Evolutionary conservation across 2,329 filamentous ascomycete genomes (phyloP).

Genomic region (Myriosclerotinia scirpicola): DNA sequence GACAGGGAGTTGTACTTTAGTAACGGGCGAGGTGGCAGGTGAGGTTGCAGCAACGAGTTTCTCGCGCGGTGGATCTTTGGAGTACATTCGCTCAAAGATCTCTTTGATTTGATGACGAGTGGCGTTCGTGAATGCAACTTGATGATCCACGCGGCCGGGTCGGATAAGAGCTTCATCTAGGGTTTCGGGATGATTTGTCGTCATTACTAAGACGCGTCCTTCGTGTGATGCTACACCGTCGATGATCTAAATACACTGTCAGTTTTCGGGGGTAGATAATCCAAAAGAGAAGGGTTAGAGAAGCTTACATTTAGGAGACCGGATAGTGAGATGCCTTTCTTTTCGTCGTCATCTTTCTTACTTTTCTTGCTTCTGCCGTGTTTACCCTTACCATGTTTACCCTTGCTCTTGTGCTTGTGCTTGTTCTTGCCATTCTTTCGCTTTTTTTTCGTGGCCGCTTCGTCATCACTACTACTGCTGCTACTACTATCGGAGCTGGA

Average conservation of each 20-base stretch:
- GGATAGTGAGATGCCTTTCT: constrained; percentile 65
- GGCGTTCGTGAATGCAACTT: constrained; percentile 63
- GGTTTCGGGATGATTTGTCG: constrained; percentile 72
- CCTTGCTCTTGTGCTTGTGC: background rate
- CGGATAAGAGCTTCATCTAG: constrained; percentile 73
- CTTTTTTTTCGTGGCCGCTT: constrained; percentile 45
- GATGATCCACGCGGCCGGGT: constrained; percentile 70
- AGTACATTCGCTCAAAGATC: constrained; percentile 62
- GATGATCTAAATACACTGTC: constrained; percentile 25
- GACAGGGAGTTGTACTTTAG: constrained; percentile 6
- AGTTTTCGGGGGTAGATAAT: background rate
- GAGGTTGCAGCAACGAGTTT: constrained; percentile 26
- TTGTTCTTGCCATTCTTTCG: constrained; percentile 44
- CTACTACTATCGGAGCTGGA: background rate
- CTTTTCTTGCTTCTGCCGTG: background rate
- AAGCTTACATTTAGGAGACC: constrained; percentile 65
- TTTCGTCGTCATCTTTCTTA: constrained; percentile 27
- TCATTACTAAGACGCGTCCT: constrained; percentile 79
- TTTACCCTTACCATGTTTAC: constrained; percentile 39
- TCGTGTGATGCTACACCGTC: constrained; percentile 72
- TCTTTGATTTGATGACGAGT: constrained; percentile 54
- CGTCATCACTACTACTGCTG: constrained; percentile 16
- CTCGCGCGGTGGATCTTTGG: constrained; percentile 40
- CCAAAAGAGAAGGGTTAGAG: background rate
- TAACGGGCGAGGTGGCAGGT: constrained; percentile 30